Evolutionary conservation across 345 rosid genomes (phyloP).

Genomic region (Populus davidiana): DNA sequence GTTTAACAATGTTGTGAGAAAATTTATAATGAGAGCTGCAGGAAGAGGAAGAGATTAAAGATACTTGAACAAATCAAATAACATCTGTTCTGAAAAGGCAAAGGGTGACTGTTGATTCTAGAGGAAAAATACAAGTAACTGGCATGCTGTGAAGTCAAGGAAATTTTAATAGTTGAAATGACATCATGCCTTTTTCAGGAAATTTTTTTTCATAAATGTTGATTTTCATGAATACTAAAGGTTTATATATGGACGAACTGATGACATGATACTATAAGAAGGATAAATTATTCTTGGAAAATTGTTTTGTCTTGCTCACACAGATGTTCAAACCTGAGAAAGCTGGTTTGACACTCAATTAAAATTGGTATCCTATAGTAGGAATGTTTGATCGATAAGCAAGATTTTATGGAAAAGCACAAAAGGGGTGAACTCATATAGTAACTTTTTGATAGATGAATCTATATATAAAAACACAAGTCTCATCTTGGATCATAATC

Average conservation of each 20-base stretch:
- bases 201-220: neutral
- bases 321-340: neutral
- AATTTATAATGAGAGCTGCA: neutral
- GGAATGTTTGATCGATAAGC: neutral
- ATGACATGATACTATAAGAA: neutral
- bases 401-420: neutral
- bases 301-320: neutral
- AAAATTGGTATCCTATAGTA: neutral
- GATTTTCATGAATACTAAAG: neutral
- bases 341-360: neutral
- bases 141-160: neutral
- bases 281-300: neutral
- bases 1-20: neutral
- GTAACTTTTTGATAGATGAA: neutral
- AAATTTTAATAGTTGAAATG: neutral
- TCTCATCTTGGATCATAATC: neutral
- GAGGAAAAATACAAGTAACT: neutral
- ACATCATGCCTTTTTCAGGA: neutral
- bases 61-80: neutral
- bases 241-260: neutral
- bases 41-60: neutral
- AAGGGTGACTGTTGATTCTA: neutral
- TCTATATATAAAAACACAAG: neutral
- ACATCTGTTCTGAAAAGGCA: neutral
- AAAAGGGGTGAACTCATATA: neutral